Percentiles rank a stretch among this genome's conserved stretches.
These are phyloP conservation scores for Thecamonas trahens DNA, from an alignment of 78 protist species.

Conservation along the genomic window DNA sequence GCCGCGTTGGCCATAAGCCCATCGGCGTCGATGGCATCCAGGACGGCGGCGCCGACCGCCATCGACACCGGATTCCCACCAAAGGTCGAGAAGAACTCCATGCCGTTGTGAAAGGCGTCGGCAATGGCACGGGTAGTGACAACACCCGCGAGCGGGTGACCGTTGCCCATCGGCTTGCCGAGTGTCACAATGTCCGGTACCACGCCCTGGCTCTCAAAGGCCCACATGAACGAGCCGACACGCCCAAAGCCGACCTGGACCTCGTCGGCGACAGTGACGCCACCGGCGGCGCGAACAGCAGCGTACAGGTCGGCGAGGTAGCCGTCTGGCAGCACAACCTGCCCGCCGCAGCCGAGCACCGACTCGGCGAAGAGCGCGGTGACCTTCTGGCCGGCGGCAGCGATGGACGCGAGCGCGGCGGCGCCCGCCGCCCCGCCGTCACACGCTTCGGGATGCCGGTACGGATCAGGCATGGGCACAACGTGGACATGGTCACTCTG, in stretches of 20 bases:
- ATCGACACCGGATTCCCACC: slow-evolving; percentile 72
- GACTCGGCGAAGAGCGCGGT: not conserved
- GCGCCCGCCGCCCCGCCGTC: not conserved
- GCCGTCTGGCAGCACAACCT: slow-evolving; percentile 32
- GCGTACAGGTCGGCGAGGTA: slow-evolving; percentile 31
- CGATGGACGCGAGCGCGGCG: not conserved
- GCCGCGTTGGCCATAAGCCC: slow-evolving; percentile 13
- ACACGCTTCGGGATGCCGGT: not conserved
- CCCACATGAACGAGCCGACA: slow-evolving; percentile 54
- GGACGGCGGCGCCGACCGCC: slow-evolving; percentile 54
- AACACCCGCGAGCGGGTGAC: slow-evolving; percentile 70
- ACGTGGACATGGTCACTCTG: not conserved
- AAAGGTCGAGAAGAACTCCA: slow-evolving; percentile 66
- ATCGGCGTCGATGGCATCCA: slow-evolving; percentile 37
- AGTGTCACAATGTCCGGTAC: slow-evolving; percentile 64
- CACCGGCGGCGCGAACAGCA: slow-evolving; percentile 52
- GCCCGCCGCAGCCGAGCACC: slow-evolving; percentile 24
- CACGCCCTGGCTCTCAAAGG: slow-evolving; percentile 36
- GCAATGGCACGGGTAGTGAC: slow-evolving; percentile 34
- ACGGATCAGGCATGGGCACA: not conserved
- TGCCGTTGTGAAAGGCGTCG: not conserved
- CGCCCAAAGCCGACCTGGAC: slow-evolving; percentile 80
- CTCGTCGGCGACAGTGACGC: slow-evolving; percentile 75
- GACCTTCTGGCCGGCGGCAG: not conserved
- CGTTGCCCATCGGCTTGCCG: slow-evolving; percentile 76